Conservation (phyloP, 257 asterid species). For the Ilex aquifolium region DNA sequence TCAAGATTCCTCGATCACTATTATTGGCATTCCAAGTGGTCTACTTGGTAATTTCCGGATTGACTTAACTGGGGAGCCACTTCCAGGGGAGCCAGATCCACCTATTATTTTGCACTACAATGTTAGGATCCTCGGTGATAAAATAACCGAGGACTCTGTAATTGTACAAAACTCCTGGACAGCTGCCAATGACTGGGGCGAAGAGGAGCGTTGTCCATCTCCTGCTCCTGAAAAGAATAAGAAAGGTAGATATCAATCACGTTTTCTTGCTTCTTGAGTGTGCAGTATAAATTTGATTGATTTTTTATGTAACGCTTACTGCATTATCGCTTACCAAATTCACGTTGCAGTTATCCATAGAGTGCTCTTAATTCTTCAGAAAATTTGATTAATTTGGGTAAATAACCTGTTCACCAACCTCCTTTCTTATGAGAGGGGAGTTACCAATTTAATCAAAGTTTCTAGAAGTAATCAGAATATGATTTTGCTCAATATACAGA, state of each 20-base stretch:
- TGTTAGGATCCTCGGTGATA: slow-evolving; percentile 88
- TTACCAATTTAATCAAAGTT: too few species aligned
- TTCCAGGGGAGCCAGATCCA: slow-evolving; percentile 98
- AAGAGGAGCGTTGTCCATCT: slow-evolving; percentile 90
- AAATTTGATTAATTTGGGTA: too few species aligned
- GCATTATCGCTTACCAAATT: not conserved
- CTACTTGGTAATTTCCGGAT: slow-evolving; percentile 83
- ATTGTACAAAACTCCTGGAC: slow-evolving; percentile 98
- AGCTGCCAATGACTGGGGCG: slow-evolving; percentile 94
- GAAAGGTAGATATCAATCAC: slow-evolving; percentile 44
- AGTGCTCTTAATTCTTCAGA: too few species aligned
- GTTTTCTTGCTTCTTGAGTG: not conserved
- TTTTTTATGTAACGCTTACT: not conserved
- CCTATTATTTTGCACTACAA: slow-evolving; percentile 90
- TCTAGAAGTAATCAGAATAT: too few species aligned
- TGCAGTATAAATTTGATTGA: not conserved
- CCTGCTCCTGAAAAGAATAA: slow-evolving; percentile 49
- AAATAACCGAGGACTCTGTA: slow-evolving; percentile 86
- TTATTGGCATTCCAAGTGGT: slow-evolving; percentile 90
- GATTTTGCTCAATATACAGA: too few species aligned
- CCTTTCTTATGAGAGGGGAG: too few species aligned
- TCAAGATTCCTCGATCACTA: slow-evolving; percentile 93
- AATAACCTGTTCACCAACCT: too few species aligned
- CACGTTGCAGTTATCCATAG: not conserved
- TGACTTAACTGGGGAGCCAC: slow-evolving; percentile 87